phyloP scores from a whole-genome alignment of 1,139 yeast genomes.

The Yamadazyma pseudoaaseri region DNA sequence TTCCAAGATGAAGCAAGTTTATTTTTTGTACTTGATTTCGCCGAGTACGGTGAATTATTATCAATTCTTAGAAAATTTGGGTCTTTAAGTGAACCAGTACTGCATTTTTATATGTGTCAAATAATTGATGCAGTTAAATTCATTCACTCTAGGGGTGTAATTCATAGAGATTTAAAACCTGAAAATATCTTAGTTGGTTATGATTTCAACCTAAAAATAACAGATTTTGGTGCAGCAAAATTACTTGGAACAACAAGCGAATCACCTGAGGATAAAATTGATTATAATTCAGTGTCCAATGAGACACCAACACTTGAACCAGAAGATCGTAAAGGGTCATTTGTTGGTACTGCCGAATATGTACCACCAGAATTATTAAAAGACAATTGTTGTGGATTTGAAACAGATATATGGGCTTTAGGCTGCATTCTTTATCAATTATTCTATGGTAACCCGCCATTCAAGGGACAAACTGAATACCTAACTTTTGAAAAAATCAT shows the following conservation, averaged over 20 bases:
- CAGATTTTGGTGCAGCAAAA: conserved; percentile 99
- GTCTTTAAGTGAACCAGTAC: conserved; percentile 71
- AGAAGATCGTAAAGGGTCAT: conserved; percentile 63
- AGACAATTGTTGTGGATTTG: conserved; percentile 79
- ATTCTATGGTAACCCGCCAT: conserved; percentile 94
- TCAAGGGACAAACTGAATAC: conserved; percentile 94
- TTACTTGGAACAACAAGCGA: conserved; percentile 52
- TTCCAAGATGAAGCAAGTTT: conserved; percentile 74
- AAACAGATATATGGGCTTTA: conserved; percentile 94
- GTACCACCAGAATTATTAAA: conserved; percentile 92
- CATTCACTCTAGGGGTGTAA: conserved; percentile 81
- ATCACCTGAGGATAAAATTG: conserved; percentile 30
- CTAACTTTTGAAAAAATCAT: conserved; percentile 91
- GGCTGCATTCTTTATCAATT: conserved; percentile 93
- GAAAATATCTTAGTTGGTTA: conserved; percentile 83
- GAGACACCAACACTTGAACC: conserved; percentile 3
- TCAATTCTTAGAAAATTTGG: conserved; percentile 74
- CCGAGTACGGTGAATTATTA: conserved; percentile 75
- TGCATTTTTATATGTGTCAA: conserved; percentile 74
- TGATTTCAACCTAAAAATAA: conserved; percentile 79
- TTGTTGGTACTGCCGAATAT: conserved; percentile 59
- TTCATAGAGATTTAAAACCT: conserved; percentile 94
- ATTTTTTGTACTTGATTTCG: conserved; percentile 75
- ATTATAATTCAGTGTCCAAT: conserved; percentile 29
- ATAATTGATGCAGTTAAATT: conserved; percentile 82